Base-by-base conservation (phyloP, 164 flowering plant genomes). In the Dillenia suffruticosa region DNA sequence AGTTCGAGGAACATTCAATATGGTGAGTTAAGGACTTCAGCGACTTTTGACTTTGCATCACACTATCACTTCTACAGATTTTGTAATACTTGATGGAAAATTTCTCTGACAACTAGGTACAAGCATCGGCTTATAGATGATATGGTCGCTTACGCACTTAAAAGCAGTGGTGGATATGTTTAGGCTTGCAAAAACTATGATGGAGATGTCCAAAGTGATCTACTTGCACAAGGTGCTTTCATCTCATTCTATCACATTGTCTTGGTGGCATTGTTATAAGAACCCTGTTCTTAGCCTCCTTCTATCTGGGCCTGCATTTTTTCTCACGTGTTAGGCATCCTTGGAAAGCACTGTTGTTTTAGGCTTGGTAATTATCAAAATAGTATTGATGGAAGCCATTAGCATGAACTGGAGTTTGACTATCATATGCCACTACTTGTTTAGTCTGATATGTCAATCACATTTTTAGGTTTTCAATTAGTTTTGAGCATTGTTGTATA, bases 101-200 rank as follows among this genome's bases (percentile, higher is more conserved):
- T 44, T 22, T 58, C 16, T 69, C 44, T 71, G 56, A 44, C 16
- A 22, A 66, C 64, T 68, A 95, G 99, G 99, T 95, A 95, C 75
- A 97, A 95, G 72, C 99, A 95, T 81, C 88, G 99, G 49, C 73
- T 95, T 60, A 95, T 95, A 64, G 99, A 95, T 83, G 99, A 95
- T 79, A 95, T 95, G 99, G 99, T 95, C 62, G 99, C 99, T 40
- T 92, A 92, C 78, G 97, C 91, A 54, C 1, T 95, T 55, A 95
- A 95, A 77, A 92, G 96, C 65, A 94, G 87, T 50, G 99, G 99
- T 65, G 99, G 97, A 62, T 95, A 92, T 74, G 99, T 95, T 57
- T 95, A 97, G 99, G 97, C 97, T n/a, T 95, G 99, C 84, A 95
- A 95, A 70, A 95, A 95, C 72, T 95, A 95, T 67, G 99, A 95